Evolutionary conservation across 352 stramenopile genomes (phyloP), one percentile per base, ranked within the genome.

Genomic region (Phytopythium litorale): DNA sequence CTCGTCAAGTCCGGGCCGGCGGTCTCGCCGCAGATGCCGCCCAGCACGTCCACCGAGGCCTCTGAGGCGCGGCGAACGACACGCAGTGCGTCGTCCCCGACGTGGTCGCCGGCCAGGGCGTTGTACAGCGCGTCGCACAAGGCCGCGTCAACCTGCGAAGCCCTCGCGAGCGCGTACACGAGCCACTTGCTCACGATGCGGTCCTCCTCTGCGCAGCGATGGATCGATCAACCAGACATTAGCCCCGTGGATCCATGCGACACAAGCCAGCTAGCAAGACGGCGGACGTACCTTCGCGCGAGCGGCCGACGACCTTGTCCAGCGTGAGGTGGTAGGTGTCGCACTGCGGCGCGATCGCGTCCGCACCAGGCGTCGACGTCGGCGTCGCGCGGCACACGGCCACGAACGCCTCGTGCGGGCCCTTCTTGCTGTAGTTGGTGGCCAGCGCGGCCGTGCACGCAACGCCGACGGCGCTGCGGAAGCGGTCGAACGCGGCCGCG

Each of bases 401-500:
- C 54, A 91, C 56, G 52, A 94, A 93, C 37, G 72, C 85, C 60
- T 91, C 76, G 53, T 93, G 79, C 16, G 72, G 65, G 0, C 84
- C 84, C 32, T 78, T 75, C 30, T 87, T 86, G 19, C 72, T 68
- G 45, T 88, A 83, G 33, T 75, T 86, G 2, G 80, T 89, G 48
- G 78, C 78, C 9, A 96, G 61, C 45, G 80, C 80, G 45, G 84
- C 87, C 2, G 85, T 89, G 64, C 85, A 94, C 3, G 73, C 85
- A 32, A 96, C 75, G 4, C 87, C 85, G 15, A 93, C 43, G 15
- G 71, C 70, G 7, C 54, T 30, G 3, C 61, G 68, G 35, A 84
- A 90, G 15, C 71, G 69, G 28, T 58, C 54, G 33, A 87, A 59
- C 28, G 68, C 68, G 37, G 32, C 64, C 9, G 69, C 45, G 42